Base-by-base conservation (phyloP, 2,329 filamentous ascomycete species). In the Fusarium siculi region DNA sequence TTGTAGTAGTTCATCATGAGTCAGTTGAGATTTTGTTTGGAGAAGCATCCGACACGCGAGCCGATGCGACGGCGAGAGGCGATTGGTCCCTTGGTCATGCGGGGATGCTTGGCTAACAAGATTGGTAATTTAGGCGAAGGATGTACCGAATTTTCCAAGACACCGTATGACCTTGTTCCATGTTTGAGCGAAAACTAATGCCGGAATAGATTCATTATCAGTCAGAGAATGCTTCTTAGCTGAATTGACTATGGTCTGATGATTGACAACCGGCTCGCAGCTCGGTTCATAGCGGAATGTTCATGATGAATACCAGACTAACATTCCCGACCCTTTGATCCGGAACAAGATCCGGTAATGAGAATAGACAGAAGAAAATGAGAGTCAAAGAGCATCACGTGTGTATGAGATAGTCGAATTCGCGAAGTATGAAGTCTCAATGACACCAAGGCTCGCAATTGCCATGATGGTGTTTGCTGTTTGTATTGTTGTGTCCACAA, bases 1-100 rank as follows among this genome's bases (percentile, higher is more conserved):
- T 52, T 52, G 4, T 53, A 21, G n/a, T 21, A 36, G 32, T 50
- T 58, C 46, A 63, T 63, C 58, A 70, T 59, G 66, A 54, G 37
- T 43, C 19, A 34, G 55, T 58, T 36, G 25, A 39, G 19, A 37
- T 40, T 28, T 42, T 42, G 34, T 23, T 62, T 67, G 59, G 50
- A 56, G 52, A 57, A 49, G 37, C 30, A 78, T 40, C 77, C 77
- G 77, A 79, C 60, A 72, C 36, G 75, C 77, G 77, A 79, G 71
- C 77, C 77, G 77, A 79, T 63, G 74, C 74, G 72, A 77, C 40
- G 39, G 55, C 46, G 36, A 4, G 5, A 60, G 44, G 75, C 75
- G 75, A 77, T 76, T 77, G 75, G 75, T 34, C n/a, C 49, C 32
- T 39, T 30, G 32, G 1, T 23, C 19, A 64, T 64, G 66, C 49